Evolutionary conservation across 2,329 filamentous ascomycete genomes (phyloP).

Genomic region (Teratosphaeria destructans): DNA sequence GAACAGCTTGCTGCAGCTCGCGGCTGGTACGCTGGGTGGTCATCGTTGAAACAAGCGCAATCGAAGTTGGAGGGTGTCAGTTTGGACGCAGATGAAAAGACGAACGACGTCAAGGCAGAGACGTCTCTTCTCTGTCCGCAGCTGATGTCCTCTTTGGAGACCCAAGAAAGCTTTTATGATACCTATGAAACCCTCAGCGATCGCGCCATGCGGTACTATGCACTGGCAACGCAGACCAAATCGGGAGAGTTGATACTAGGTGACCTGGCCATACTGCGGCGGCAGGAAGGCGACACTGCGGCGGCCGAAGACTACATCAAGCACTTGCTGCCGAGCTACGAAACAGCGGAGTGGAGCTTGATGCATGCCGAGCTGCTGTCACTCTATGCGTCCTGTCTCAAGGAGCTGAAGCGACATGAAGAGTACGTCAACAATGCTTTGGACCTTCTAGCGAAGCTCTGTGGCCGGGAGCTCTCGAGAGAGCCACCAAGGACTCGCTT

Average conservation of each 20-base stretch:
- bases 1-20: constrained; percentile 61
- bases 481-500: constrained; percentile 11
- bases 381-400: constrained; percentile 75
- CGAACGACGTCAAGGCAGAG: constrained; percentile 2
- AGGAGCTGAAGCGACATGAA: constrained; percentile 62
- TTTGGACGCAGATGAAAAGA: constrained; percentile 25
- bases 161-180: constrained; percentile 29
- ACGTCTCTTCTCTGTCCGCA: neutral
- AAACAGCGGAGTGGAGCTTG: constrained; percentile 64
- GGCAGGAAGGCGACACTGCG: constrained; percentile 54
- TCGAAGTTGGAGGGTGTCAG: constrained; percentile 11
- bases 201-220: constrained; percentile 71
- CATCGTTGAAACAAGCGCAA: constrained; percentile 17
- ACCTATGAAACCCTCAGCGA: constrained; percentile 59
- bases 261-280: constrained; percentile 79
- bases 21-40: constrained; percentile 72
- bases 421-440: constrained; percentile 71
- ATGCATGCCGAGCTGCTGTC: constrained; percentile 75
- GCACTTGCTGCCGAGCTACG: constrained; percentile 68
- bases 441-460: constrained; percentile 61
- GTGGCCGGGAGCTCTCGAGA: constrained; percentile 14
- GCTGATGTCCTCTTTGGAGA: constrained; percentile 23
- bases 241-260: constrained; percentile 68
- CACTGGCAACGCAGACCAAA: constrained; percentile 65
- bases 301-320: constrained; percentile 70